A percentile compares a stretch with the other conserved stretches of the same genome.
These are phyloP conservation scores for Trichoderma citrinoviride DNA, from an alignment of 2,329 filamentous ascomycete genomes.

Conservation along the genomic window DNA sequence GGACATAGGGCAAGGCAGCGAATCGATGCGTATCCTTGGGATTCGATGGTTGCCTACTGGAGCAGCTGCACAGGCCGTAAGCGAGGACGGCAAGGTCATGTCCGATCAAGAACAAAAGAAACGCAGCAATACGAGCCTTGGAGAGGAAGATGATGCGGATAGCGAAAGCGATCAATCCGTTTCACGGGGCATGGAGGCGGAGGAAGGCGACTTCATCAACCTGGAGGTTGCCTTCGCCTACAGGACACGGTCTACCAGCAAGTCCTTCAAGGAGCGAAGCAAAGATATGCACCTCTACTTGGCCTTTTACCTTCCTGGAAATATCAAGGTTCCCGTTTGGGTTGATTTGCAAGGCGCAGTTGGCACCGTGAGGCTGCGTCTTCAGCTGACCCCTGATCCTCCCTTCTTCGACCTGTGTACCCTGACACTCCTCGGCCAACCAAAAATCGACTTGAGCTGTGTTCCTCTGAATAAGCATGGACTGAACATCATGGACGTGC, in stretches of 20 bases:
- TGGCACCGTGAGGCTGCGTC: slow-evolving; percentile 65
- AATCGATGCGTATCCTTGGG: slow-evolving; percentile 67
- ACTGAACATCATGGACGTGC: slow-evolving; percentile 72
- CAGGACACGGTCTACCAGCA: slow-evolving; percentile 58
- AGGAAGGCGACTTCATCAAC: slow-evolving; percentile 76
- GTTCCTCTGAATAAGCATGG: slow-evolving; percentile 66
- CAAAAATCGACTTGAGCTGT: slow-evolving; percentile 68
- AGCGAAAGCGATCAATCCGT: slow-evolving; percentile 34
- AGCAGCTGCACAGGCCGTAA: slow-evolving; percentile 62
- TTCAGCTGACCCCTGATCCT: slow-evolving; percentile 72
- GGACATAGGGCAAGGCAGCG: slow-evolving; percentile 72
- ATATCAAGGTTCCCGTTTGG: slow-evolving; percentile 63
- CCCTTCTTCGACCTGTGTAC: slow-evolving; percentile 76
- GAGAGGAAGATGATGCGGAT: slow-evolving; percentile 35
- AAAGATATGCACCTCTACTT: slow-evolving; percentile 64
- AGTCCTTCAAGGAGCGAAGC: slow-evolving; percentile 66
- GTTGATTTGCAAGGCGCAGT: slow-evolving; percentile 71
- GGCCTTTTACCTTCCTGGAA: slow-evolving; percentile 64
- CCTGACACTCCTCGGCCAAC: slow-evolving; percentile 71
- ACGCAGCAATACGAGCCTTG: slow-evolving; percentile 22
- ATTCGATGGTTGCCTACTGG: slow-evolving; percentile 70
- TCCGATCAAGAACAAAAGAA: slow-evolving; percentile 36
- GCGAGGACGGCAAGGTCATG: slow-evolving; percentile 53
- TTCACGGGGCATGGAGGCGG: slow-evolving; percentile 66
- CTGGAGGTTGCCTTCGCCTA: slow-evolving; percentile 74